Evolutionary conservation across 768 basidiomycete genomes (phyloP), one percentile per base, ranked within the genome.

Genomic region (Leccinum barrowsii): DNA sequence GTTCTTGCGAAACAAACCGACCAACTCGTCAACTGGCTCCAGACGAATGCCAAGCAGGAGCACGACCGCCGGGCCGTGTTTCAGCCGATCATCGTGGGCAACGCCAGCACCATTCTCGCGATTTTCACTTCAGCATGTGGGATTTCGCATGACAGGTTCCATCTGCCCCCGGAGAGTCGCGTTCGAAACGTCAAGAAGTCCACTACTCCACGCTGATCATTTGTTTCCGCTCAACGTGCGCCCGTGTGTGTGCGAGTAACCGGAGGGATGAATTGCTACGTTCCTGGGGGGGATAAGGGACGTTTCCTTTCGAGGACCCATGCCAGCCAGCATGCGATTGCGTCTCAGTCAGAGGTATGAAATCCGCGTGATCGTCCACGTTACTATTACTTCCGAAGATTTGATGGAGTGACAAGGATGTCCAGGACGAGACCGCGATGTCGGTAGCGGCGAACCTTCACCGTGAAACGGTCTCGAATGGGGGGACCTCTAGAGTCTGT

Each of bases 281-380:
- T 44, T 44, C 42, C 42, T 44, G 42, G 40, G 19, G n/a, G 10
- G 42, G 5, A 44, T 44, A 19, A 44, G 42, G 42, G 19, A 44
- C 42, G 11, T 44, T 44, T 44, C 42, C 42, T 5, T 44, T 44
- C 50, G 6, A 44, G 26, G 40, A 21, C 19, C 19, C 51, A 48
- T 24, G 50, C n/a, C 15, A 22, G 17, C 42, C 19, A 21, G 21
- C 30, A 51, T 59, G 57, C 52, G 57, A 50, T 42, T 21, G 24
- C 21, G 12, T 19, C 63, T 60, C 62, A 55, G 52, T 57, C 55
- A 46, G 52, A 49, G 57, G 51, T 17, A n/a, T 44, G 57, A 8
- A 19, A n/a, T 49, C 48, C 48, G 17, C n/a, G 26, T 24, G 48
- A 59, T 48, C 51, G n/a, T 35, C 35, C 58, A 42, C 21, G 28